A percentile compares a stretch with the other conserved stretches of the same genome.
These are phyloP conservation scores for Syzygium aromaticum DNA, from an alignment of 345 rosid species.

Conservation along the genomic window DNA sequence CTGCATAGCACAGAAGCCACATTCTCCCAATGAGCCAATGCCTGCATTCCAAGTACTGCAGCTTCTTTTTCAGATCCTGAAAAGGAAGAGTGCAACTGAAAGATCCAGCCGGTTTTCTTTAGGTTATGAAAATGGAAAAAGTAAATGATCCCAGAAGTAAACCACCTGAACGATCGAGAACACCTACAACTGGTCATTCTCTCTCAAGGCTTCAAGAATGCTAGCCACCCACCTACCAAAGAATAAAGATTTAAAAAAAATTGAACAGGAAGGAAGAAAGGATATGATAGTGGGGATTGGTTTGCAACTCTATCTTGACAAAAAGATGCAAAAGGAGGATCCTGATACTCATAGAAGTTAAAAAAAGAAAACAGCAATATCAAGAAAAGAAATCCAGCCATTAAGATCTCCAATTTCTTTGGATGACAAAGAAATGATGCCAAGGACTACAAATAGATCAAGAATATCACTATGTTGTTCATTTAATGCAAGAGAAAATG, in stretches of 20 bases:
- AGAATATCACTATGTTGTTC: background rate
- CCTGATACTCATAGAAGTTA: background rate
- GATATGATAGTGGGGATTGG: background rate
- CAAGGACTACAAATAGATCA: background rate
- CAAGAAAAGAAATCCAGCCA: background rate
- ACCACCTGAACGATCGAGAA: background rate
- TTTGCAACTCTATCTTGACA: background rate
- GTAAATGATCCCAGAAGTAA: background rate
- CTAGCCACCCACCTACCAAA: conserved; percentile 75
- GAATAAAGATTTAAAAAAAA: background rate
- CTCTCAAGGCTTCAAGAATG: conserved; percentile 61
- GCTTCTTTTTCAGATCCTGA: background rate
- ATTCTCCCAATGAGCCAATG: background rate
- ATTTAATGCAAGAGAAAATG: background rate
- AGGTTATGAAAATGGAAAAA: background rate
- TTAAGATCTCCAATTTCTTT: background rate
- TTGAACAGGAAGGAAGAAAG: background rate
- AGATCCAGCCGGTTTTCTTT: background rate
- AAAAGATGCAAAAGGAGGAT: background rate
- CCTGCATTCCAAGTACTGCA: background rate
- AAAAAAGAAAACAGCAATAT: background rate
- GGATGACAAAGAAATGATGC: background rate
- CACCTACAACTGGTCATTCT: conserved; percentile 18
- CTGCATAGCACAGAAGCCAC: background rate
- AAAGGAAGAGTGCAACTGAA: background rate